Percentiles rank a stretch among this genome's conserved stretches.
Conservation (phyloP, 1,139 yeast genomes). For the Yamadazyma friedrichii region DNA sequence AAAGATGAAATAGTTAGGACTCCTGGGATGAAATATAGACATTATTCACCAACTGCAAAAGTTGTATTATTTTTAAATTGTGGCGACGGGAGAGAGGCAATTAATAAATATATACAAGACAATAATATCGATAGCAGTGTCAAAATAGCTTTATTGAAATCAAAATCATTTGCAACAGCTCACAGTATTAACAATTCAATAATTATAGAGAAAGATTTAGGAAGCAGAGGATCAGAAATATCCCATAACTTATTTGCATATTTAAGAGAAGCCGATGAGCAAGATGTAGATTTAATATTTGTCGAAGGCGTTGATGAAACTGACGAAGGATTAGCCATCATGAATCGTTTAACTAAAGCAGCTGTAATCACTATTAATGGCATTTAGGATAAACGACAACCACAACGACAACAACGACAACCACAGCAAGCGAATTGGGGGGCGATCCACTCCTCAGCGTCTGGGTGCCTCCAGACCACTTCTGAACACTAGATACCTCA, state of each 20-base stretch:
- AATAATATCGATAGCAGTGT: conserved; percentile 14
- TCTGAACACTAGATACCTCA: no score
- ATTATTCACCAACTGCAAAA: conserved; percentile 86
- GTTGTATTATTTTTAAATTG: conserved; percentile 67
- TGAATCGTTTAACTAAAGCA: conserved; percentile 89
- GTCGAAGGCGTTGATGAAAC: conserved; percentile 72
- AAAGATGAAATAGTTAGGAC: conserved; percentile 75
- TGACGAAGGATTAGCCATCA: conserved; percentile 86
- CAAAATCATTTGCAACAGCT: conserved; percentile 31
- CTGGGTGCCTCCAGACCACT: no score
- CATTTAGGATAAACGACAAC: not conserved
- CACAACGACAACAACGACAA: no score
- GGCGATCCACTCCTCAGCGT: no score
- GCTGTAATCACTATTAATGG: conserved; percentile 36
- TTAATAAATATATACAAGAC: conserved; percentile 24
- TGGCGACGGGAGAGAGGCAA: conserved; percentile 40
- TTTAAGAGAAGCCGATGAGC: conserved; percentile 72
- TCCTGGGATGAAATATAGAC: conserved; percentile 97
- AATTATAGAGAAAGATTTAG: conserved; percentile 48
- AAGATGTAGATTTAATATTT: conserved; percentile 59
- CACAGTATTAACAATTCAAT: conserved; percentile 20
- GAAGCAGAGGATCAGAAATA: conserved; percentile 58
- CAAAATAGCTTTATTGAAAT: conserved; percentile 50
- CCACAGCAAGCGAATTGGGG: no score
- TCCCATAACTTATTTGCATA: conserved; percentile 71